Percentiles rank a stretch among this genome's conserved stretches.
These are phyloP conservation scores for Cercophora newfieldiana DNA, from an alignment of 495 filamentous ascomycete genomes.

Conservation along the genomic window DNA sequence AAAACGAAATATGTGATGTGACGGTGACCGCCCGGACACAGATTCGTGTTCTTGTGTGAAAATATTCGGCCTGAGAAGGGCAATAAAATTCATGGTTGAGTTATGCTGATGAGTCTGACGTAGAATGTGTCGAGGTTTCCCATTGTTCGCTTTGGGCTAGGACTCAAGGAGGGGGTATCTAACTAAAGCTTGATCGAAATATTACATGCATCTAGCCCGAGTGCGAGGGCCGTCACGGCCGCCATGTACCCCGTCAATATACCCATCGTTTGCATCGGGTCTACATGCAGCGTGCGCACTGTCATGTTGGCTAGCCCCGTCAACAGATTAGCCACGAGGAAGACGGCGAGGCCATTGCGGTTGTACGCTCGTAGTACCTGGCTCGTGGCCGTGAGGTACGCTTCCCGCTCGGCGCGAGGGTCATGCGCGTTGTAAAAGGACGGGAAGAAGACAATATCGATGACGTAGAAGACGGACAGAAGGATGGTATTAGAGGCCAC, in stretches of 20 bases:
- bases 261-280: constrained; percentile 62
- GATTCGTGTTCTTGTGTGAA: too few species aligned
- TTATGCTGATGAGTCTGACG: too few species aligned
- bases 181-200: constrained; percentile 72
- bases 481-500: constrained; percentile 82
- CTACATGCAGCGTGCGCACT: constrained; percentile 73
- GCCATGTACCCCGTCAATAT: constrained; percentile 72
- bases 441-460: constrained; percentile 78
- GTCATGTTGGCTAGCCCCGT: constrained; percentile 88
- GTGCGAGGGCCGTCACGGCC: constrained; percentile 63
- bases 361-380: constrained; percentile 80
- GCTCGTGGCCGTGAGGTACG: constrained; percentile 68
- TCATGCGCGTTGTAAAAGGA: constrained; percentile 58
- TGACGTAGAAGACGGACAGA: constrained; percentile 70
- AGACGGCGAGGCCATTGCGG: constrained; percentile 80
- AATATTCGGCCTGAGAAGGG: background rate
- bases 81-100: too few species aligned
- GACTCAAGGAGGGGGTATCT: too few species aligned
- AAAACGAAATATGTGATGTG: background rate
- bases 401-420: constrained; percentile 54
- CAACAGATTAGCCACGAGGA: constrained; percentile 83
- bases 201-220: constrained; percentile 68
- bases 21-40: background rate
- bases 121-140: too few species aligned
- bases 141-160: too few species aligned